These are phyloP conservation scores for Naganishia onofrii DNA, from an alignment of 768 basidiomycete species.

Conservation along the genomic window DNA sequence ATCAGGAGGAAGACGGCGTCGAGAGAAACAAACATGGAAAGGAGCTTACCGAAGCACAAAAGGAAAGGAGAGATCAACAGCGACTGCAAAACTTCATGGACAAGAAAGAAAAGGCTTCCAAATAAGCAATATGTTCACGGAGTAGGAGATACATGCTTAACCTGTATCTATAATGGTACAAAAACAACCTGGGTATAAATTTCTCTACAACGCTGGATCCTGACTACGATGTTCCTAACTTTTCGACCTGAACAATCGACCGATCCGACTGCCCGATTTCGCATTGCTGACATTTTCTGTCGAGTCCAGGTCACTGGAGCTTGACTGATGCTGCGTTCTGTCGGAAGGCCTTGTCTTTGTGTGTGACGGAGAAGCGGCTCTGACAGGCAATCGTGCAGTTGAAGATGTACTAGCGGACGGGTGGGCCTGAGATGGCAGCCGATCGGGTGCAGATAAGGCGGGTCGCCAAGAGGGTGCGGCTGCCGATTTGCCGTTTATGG, in stretches of 20 bases:
- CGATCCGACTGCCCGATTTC: constrained; percentile 6
- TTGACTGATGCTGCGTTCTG: neutral
- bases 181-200: neutral
- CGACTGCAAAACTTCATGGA: constrained; percentile 12
- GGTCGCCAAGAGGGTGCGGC: neutral
- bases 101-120: constrained; percentile 10
- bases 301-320: neutral
- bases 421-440: neutral
- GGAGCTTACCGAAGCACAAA: constrained; percentile 14
- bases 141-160: neutral
- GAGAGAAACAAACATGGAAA: neutral
- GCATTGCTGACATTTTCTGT: neutral
- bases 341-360: neutral
- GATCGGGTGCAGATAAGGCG: neutral
- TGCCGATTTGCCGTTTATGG: neutral
- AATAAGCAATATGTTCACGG: neutral
- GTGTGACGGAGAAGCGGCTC: neutral
- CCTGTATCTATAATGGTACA: neutral
- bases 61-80: constrained; percentile 20
- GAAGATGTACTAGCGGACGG: neutral
- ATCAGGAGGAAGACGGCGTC: constrained; percentile 30
- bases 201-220: neutral
- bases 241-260: constrained; percentile 22
- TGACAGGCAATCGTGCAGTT: neutral
- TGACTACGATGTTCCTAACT: neutral